These are phyloP conservation scores for Paramyrothecium sp. DNA, from an alignment of 2,329 filamentous ascomycete genomes.

Conservation along the genomic window DNA sequence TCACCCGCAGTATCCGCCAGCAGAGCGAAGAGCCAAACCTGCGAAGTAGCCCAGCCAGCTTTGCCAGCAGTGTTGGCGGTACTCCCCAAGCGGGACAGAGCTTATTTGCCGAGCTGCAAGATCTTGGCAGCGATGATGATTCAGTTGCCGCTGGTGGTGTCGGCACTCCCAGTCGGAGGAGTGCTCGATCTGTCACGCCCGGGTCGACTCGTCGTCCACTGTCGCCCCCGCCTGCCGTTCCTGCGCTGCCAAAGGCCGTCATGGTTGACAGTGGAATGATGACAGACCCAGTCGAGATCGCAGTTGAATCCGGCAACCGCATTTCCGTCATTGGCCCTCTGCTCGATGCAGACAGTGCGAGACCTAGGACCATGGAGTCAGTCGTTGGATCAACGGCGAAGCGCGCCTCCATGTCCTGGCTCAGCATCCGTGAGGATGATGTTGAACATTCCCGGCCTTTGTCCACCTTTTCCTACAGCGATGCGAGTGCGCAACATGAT, in stretches of 20 bases:
- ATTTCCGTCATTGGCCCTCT: slow-evolving; percentile 9
- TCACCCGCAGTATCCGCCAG: slow-evolving; percentile 58
- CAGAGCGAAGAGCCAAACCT: slow-evolving; percentile 58
- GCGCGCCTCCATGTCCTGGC: slow-evolving; percentile 21
- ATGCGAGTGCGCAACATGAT: slow-evolving; percentile 51
- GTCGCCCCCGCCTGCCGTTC: slow-evolving; percentile 48
- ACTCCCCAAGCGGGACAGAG: slow-evolving; percentile 66
- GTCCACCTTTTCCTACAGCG: slow-evolving; percentile 51
- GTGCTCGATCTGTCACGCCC: slow-evolving; percentile 46
- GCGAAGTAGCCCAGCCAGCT: slow-evolving; percentile 59
- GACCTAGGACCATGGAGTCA: slow-evolving; percentile 42
- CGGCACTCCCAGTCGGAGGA: slow-evolving; percentile 54
- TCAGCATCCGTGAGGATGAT: slow-evolving; percentile 19
- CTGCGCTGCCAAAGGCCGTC: slow-evolving; percentile 46
- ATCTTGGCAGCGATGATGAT: slow-evolving; percentile 74
- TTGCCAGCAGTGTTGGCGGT: slow-evolving; percentile 45
- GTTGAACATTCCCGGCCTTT: slow-evolving; percentile 35
- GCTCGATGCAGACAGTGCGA: slow-evolving; percentile 24
- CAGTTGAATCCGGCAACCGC: slow-evolving; percentile 5
- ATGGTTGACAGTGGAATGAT: slow-evolving; percentile 63
- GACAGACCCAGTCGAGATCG: slow-evolving; percentile 54
- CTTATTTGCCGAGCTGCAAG: slow-evolving; percentile 86
- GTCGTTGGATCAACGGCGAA: slow-evolving; percentile 28
- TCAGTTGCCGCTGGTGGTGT: slow-evolving; percentile 43
- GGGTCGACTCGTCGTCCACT: slow-evolving; percentile 41